A percentile compares a stretch with the other conserved stretches of the same genome.
phyloP scores from a whole-genome alignment of 257 asterid species.

The Penstemon davidsonii region DNA sequence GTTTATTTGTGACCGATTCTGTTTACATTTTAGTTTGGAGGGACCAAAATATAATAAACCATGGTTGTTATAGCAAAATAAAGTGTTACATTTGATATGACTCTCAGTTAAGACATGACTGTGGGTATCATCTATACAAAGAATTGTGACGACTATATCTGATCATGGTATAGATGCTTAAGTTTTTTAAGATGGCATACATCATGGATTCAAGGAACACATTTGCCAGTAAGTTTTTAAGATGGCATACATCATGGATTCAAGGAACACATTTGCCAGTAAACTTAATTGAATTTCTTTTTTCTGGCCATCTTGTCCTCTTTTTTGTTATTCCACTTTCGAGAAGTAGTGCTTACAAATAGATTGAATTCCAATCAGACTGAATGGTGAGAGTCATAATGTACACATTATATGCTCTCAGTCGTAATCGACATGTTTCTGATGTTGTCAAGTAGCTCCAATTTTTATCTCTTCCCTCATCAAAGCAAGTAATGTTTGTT shows the following conservation, averaged over 20 bases:
- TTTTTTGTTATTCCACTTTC: conserved; percentile 5
- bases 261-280: conserved; percentile 10
- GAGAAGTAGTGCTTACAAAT: background rate
- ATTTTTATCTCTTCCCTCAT: background rate
- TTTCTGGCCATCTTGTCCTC: background rate
- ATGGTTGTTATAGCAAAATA: background rate
- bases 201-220: conserved; percentile 12
- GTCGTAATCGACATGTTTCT: conserved; percentile 15
- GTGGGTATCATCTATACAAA: conserved; percentile 19
- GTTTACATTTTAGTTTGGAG: conserved; percentile 8
- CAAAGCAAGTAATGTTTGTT: conserved; percentile 11
- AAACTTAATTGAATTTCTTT: conserved; percentile 2
- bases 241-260: conserved; percentile 5
- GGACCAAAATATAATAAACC: conserved; percentile 4
- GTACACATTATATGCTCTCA: conserved; percentile 4
- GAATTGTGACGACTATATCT: background rate
- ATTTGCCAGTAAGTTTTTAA: conserved; percentile 10
- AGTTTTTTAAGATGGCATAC: conserved; percentile 1
- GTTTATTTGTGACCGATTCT: conserved; percentile 7
- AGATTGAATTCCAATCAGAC: conserved; percentile 12
- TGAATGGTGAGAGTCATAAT: background rate
- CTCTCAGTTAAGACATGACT: background rate
- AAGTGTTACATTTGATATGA: conserved; percentile 11
- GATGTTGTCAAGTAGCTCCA: background rate
- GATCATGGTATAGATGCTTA: background rate